These are phyloP conservation scores for Hyaloscypha finlandica DNA, from an alignment of 495 filamentous ascomycete species.

Conservation along the genomic window DNA sequence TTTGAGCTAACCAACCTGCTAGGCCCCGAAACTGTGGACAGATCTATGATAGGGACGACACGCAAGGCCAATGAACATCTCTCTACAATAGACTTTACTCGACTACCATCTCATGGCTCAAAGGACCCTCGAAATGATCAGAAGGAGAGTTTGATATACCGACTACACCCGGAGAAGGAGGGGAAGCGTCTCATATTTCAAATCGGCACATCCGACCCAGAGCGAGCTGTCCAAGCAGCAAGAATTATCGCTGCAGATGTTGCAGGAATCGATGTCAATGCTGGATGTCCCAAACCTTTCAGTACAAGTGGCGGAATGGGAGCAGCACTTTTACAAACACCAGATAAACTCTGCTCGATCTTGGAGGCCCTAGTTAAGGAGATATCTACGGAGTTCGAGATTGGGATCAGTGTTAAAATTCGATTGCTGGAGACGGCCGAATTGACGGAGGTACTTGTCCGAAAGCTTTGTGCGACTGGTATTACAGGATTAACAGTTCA, in stretches of 20 bases:
- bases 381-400: constrained; percentile 71
- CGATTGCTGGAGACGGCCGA: constrained; percentile 76
- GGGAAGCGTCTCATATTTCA: constrained; percentile 79
- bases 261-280: constrained; percentile 93
- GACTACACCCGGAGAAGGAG: constrained; percentile 77
- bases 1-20: constrained; percentile 10
- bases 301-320: constrained; percentile 92
- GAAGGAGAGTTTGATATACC: constrained; percentile 77
- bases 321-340: constrained; percentile 79
- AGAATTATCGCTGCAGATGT: constrained; percentile 83
- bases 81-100: constrained; percentile 78
- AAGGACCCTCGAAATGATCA: constrained; percentile 43
- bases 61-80: constrained; percentile 74
- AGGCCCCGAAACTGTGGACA: constrained; percentile 93
- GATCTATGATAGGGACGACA: constrained; percentile 80
- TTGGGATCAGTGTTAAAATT: constrained; percentile 96
- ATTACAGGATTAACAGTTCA: constrained; percentile 92
- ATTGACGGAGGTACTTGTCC: constrained; percentile 72
- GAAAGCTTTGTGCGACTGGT: constrained; percentile 73
- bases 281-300: constrained; percentile 96
- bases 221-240: constrained; percentile 79
- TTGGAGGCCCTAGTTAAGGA: constrained; percentile 77
- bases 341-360: constrained; percentile 80
- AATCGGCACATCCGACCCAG: constrained; percentile 80
- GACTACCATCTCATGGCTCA: constrained; percentile 66